Evolutionary conservation across 441 rosid species (phyloP), one percentile per base, ranked within the genome.

Genomic region (Arabidopsis lyrata): DNA sequence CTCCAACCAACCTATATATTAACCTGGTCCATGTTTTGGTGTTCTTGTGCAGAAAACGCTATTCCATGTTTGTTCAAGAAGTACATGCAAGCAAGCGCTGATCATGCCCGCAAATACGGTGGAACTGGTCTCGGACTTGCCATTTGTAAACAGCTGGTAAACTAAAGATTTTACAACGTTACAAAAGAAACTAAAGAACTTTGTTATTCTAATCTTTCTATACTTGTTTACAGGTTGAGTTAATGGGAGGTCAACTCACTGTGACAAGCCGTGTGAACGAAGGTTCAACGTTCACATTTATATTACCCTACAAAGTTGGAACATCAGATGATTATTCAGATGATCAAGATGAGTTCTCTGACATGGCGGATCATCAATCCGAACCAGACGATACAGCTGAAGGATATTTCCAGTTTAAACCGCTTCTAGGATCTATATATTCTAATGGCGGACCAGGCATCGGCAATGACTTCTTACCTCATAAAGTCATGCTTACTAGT

Each of bases 41-140:
- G 20, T 39, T 14, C 12, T 57, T 77, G 16, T 59, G 58, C 91
- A 95, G 99, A 92, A 83, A 90, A 88, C 57, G 98, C 95, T 31
- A 58, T 91, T 55, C 98, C 99, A 20, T 83, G 88, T 67, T 78
- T 93, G 41, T 93, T 95, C 66, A 90, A 90, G 74, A 86, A 83
- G 81, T 95, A 95, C 79, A 91, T 93, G 98, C 99, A 93, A 93
- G 99, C 86, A 58, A 87, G 98, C 4, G 86, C 98, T 0, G 97
- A 90, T 85, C 95, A 91, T 81, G 95, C 98, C 16, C 88, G 97
- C 10, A 93, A 93, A 75, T 95, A 95, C 59, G 97, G 99, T 24
- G 99, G 98, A 66, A 95, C 99, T 5, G 99, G 99, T 73, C 84
- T 93, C n/a, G 98, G 99, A 65, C 97, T 95, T 13, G 97, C 97